Conservation (phyloP, 768 basidiomycete species). For the Russula abietina region DNA sequence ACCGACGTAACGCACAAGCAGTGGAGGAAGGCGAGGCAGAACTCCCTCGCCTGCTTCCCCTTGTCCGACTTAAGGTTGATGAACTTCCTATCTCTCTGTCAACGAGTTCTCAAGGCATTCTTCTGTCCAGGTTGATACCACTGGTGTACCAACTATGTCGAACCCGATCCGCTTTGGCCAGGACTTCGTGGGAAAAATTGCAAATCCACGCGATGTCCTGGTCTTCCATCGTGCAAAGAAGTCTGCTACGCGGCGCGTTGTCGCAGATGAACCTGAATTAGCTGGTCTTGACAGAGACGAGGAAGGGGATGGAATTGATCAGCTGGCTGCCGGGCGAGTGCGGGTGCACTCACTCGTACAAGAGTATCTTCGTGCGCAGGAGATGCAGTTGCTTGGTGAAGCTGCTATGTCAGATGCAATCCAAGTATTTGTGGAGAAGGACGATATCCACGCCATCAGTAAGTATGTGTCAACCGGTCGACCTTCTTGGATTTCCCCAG, state of each 20-base stretch:
- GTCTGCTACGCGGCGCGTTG: constrained; percentile 41
- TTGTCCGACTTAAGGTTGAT: constrained; percentile 73
- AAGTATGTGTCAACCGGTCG: constrained; percentile 46
- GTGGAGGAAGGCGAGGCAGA: constrained; percentile 56
- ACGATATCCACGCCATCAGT: constrained; percentile 88
- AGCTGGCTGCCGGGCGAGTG: constrained; percentile 55
- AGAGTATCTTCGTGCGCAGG: constrained; percentile 89
- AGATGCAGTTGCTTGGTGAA: constrained; percentile 86
- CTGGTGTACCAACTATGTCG: constrained; percentile 83
- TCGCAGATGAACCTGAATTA: constrained; percentile 71
- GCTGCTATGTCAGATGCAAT: constrained; percentile 91
- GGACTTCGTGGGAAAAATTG: constrained; percentile 84
- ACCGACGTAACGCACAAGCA: constrained; percentile 62
- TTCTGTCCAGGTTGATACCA: constrained; percentile 69
- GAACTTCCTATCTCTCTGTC: neutral
- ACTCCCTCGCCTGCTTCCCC: constrained; percentile 70
- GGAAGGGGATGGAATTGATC: constrained; percentile 17
- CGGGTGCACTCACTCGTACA: constrained; percentile 85
- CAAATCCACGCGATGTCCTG: constrained; percentile 91
- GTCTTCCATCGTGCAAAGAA: constrained; percentile 84
- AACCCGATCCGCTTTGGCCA: constrained; percentile 97
- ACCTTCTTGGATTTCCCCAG: neutral
- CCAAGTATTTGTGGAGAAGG: constrained; percentile 94
- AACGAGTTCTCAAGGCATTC: neutral
- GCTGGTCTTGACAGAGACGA: constrained; percentile 49